These are phyloP conservation scores for Citrus trifoliata DNA, from an alignment of 345 rosid genomes.

Conservation along the genomic window DNA sequence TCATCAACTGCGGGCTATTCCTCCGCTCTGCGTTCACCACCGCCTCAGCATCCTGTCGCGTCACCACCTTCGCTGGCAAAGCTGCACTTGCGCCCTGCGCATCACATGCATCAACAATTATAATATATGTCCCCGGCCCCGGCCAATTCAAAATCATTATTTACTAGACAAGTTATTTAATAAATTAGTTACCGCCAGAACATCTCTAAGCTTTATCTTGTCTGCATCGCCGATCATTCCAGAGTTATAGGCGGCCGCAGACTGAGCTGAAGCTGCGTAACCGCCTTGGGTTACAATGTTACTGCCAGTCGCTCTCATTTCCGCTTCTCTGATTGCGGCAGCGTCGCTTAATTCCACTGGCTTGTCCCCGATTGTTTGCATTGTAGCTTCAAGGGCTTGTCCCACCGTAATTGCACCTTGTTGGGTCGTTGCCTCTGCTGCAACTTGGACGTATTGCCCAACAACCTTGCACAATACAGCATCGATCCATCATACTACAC, in stretches of 20 bases:
- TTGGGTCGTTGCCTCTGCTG: background rate
- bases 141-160: background rate
- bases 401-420: conserved; percentile 17
- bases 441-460: conserved; percentile 14
- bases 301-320: conserved; percentile 16
- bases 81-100: conserved; percentile 25
- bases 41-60: conserved; percentile 23
- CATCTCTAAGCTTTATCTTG: conserved; percentile 23
- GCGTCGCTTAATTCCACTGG: conserved; percentile 24
- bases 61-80: conserved; percentile 27
- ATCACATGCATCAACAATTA: background rate
- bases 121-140: too few relatives aligned
- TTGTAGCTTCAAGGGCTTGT: conserved; percentile 23
- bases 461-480: conserved; percentile 11
- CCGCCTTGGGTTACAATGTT: conserved; percentile 14
- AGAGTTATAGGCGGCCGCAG: conserved; percentile 23
- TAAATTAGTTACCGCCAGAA: conserved; percentile 14
- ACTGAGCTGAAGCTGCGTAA: conserved; percentile 25
- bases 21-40: conserved; percentile 31
- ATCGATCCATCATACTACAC: background rate
- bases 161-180: background rate
- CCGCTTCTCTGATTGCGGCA: conserved; percentile 21
- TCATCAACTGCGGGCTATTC: conserved; percentile 9
- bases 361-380: conserved; percentile 17
- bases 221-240: conserved; percentile 6